phyloP scores from a whole-genome alignment of 2,329 filamentous ascomycete genomes.

The Ophiostoma ips region DNA sequence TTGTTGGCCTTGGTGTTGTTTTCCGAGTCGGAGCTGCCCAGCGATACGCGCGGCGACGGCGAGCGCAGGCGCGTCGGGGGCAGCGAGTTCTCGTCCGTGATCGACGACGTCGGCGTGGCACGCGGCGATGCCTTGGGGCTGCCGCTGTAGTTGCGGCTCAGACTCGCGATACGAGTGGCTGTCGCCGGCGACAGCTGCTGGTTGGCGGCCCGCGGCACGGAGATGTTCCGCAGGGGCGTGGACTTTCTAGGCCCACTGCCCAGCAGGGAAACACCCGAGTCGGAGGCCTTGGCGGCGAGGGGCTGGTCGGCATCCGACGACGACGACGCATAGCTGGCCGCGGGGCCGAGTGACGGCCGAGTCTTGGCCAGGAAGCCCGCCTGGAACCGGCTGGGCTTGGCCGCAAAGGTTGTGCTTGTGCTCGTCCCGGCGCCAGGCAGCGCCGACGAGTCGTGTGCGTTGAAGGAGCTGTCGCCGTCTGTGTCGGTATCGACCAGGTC shows the following conservation, averaged over 20 bases:
- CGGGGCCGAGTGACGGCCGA: constrained; percentile 11
- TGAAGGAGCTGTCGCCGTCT: constrained; percentile 6
- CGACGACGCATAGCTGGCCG: constrained; percentile 31
- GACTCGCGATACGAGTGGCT: constrained; percentile 18
- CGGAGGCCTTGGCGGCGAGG: background rate
- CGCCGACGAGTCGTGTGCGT: constrained; percentile 28
- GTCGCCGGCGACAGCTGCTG: constrained; percentile 32
- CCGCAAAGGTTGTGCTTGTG: constrained; percentile 7
- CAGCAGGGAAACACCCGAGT: background rate
- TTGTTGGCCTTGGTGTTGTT: background rate
- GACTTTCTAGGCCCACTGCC: constrained; percentile 7
- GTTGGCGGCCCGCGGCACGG: constrained; percentile 34
- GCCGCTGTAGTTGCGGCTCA: constrained; percentile 10
- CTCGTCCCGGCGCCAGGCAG: constrained; percentile 14
- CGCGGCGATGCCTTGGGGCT: constrained; percentile 17
- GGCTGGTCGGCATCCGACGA: constrained; percentile 37
- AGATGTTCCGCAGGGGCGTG: constrained; percentile 36
- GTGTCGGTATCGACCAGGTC: constrained; percentile 7
- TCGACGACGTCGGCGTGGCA: constrained; percentile 13
- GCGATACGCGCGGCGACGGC: constrained; percentile 6
- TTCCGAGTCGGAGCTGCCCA: constrained; percentile 12
- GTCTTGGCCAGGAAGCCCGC: constrained; percentile 65
- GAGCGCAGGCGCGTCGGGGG: constrained; percentile 16
- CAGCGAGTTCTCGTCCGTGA: constrained; percentile 37
- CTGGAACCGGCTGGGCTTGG: constrained; percentile 67